phyloP scores from a whole-genome alignment of 2,329 filamentous ascomycete species.

The Aphanoascus verrucosus region DNA sequence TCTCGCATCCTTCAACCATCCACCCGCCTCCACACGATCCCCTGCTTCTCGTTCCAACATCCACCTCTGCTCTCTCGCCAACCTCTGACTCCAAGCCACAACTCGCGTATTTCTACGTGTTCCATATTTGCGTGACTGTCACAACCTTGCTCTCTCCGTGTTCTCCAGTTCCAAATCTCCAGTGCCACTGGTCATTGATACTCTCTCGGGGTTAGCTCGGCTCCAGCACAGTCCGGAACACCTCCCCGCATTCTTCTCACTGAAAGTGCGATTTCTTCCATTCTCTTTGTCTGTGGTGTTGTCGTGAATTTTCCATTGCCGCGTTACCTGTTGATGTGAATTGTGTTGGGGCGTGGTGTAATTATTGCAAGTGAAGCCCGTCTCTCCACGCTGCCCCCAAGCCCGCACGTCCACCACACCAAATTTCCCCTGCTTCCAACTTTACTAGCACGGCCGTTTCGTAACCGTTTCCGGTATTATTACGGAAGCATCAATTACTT shows the following conservation, averaged over 20 bases:
- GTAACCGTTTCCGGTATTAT: conserved; percentile 13
- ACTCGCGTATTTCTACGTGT: too few species aligned
- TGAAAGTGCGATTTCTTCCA: not conserved
- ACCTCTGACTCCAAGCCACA: not conserved
- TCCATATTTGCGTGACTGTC: too few species aligned
- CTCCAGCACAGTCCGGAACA: conserved; percentile 9
- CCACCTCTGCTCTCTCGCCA: not conserved
- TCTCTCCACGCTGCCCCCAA: not conserved
- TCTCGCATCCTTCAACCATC: conserved; percentile 8
- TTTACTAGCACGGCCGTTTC: conserved; percentile 6
- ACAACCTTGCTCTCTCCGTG: not conserved
- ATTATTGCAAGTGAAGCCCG: not conserved
- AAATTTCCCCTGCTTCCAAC: not conserved
- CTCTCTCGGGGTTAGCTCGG: conserved; percentile 2
- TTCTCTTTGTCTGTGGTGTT: not conserved
- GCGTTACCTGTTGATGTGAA: not conserved
- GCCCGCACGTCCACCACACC: not conserved
- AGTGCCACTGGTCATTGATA: not conserved
- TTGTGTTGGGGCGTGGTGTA: not conserved
- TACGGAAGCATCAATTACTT: not conserved
- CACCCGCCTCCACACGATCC: not conserved
- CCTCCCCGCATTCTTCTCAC: conserved; percentile 15
- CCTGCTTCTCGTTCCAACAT: conserved; percentile 3
- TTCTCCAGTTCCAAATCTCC: not conserved
- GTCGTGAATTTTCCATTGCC: conserved; percentile 1